Conservation (phyloP, 1,284 basidiomycete genomes). For the Pseudozyma pruni region DNA sequence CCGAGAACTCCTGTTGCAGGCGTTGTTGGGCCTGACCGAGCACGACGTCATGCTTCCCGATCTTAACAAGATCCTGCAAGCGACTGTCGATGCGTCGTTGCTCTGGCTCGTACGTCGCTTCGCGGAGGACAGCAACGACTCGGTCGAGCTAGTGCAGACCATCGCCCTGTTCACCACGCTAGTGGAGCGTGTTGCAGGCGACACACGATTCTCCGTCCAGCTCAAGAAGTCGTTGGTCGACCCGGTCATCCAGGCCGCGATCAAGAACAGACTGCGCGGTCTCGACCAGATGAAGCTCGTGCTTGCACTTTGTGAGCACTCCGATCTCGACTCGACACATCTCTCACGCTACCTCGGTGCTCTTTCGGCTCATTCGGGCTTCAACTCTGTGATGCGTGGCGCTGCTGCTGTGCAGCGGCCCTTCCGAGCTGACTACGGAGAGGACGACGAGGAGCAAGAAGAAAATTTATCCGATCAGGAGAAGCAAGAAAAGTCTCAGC, state of each 20-base stretch:
- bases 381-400: constrained; percentile 31
- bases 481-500: constrained; percentile 5
- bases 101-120: constrained; percentile 68
- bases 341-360: constrained; percentile 47
- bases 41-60: constrained; percentile 7
- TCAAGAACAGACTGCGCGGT: constrained; percentile 74
- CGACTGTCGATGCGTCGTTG: constrained; percentile 32
- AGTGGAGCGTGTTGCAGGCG: constrained; percentile 9
- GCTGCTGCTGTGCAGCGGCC: constrained; percentile 52
- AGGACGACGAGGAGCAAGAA: constrained; percentile 63
- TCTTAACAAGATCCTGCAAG: constrained; percentile 25
- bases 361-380: constrained; percentile 47
- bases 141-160: constrained; percentile 24
- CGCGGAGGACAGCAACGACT: constrained; percentile 66
- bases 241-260: constrained; percentile 76
- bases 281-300: constrained; percentile 72
- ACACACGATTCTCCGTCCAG: constrained; percentile 9
- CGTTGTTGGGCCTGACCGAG: constrained; percentile 16
- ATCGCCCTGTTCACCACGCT: constrained; percentile 31
- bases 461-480: constrained; percentile 11
- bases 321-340: constrained; percentile 18
- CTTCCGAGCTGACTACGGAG: constrained; percentile 23
- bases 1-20: constrained; percentile 11
- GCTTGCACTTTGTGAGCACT: constrained; percentile 67
- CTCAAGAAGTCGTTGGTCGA: constrained; percentile 78